A percentile compares a stretch with the other conserved stretches of the same genome.
Conservation (phyloP, 2,329 filamentous ascomycete species). For the Coniochaeta hoffmannii region DNA sequence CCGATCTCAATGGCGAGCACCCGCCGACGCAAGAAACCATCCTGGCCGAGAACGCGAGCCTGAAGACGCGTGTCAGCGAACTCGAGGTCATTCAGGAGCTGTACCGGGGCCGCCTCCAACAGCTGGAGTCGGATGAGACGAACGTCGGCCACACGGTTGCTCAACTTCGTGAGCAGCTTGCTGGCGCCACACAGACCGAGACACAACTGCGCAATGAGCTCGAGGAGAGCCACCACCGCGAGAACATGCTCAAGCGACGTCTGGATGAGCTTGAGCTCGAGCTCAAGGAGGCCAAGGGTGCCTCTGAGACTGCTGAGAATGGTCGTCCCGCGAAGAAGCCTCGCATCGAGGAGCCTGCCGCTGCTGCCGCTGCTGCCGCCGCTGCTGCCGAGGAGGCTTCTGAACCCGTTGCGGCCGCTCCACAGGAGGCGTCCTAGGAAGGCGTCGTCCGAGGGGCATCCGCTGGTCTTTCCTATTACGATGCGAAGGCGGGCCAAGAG, state of each 20-base stretch:
- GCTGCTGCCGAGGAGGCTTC: constrained; percentile 1
- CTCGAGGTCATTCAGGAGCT: constrained; percentile 90
- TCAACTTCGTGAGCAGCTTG: constrained; percentile 49
- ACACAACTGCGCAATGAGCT: constrained; percentile 52
- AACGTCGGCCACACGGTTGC: constrained; percentile 47
- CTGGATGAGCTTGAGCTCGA: constrained; percentile 71
- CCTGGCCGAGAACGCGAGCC: constrained; percentile 68
- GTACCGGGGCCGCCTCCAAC: constrained; percentile 64
- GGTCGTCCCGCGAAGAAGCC: constrained; percentile 21
- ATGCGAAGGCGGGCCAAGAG: not conserved
- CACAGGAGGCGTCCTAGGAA: not conserved
- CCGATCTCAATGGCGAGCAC: constrained; percentile 50
- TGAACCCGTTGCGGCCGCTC: constrained; percentile 1
- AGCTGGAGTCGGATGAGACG: constrained; percentile 59
- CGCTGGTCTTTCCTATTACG: not conserved
- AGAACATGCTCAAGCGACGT: constrained; percentile 74
- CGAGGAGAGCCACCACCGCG: constrained; percentile 69
- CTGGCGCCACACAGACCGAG: constrained; percentile 32
- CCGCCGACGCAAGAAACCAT: constrained; percentile 76
- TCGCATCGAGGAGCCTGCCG: constrained; percentile 18
- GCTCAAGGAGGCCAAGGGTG: constrained; percentile 29
- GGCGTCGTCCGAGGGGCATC: not conserved
- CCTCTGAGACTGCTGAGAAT: constrained; percentile 17
- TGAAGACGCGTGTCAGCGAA: constrained; percentile 95
- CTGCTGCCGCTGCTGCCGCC: too few relatives aligned